Base-by-base conservation (phyloP, 148 eudicot genomes). In the Rhododendron vialii region DNA sequence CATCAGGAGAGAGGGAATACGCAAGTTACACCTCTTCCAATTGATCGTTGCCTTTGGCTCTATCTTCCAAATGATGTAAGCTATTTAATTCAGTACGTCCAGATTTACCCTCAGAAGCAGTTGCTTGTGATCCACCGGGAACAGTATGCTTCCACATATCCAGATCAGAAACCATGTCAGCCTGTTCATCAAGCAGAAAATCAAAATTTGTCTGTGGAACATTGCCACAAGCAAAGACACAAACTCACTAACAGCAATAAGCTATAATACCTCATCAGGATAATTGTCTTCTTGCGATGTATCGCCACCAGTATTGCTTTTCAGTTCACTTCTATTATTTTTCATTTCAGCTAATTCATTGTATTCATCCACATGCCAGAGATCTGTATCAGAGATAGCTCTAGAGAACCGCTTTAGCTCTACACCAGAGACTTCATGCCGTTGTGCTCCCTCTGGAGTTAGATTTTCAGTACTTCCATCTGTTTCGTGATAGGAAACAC, bases 401-500 rank as follows among this genome's bases (percentile, higher is more conserved):
- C 45, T 82, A 28, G 84, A 59, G 26, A 55, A 30, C 74, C 24
- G 36, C n/a, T 24, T 41, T 51, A 35, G 73, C 82, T 87, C 88
- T 35, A 78, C 81, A 80, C 50, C 82, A 83, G 91, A 78, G 82
- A 69, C 83, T 80, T 87, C 92, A 77, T 26, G 84, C 81, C 82
- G 22, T n/a, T 80, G 74, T 86, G 88, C 84, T 80, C 55, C 85
- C 78, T 86, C 87, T 73, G 84, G 38, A 77, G 61, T 50, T 36
- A 75, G 65, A 84, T 83, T 84, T 81, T 79, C 86, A 74, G 78
- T 79, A 50, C 82, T 87, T 86, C 67, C 84, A 89, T 38, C 85
- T 78, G 45, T 84, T 57, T 87, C 91, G 82, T 92, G 71, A 90
- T 74, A 81, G 51, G 92, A 89, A 83, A 97, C 91, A 84, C 88